A percentile compares a stretch with the other conserved stretches of the same genome.
Evolutionary conservation across 345 rosid genomes (phyloP).

Genomic region (Arabis alpina): DNA sequence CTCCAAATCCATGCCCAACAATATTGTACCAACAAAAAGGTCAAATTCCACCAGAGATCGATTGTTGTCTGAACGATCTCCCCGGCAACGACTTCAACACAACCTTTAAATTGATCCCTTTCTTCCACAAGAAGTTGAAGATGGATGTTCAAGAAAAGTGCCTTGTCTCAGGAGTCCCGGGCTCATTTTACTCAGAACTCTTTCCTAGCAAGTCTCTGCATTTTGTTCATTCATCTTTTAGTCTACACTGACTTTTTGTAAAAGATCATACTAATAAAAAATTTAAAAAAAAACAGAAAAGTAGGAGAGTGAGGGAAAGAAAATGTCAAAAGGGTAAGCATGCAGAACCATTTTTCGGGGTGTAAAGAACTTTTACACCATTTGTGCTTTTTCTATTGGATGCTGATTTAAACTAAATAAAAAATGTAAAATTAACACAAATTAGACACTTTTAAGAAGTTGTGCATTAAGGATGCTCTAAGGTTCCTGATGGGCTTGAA

Average conservation of each 20-base stretch:
- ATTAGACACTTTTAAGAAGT: too few species aligned
- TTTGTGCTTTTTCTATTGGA: too few species aligned
- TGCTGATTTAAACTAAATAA: too few species aligned
- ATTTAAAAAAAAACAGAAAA: too few species aligned
- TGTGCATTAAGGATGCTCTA: too few species aligned
- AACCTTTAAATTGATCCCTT: constrained; percentile 18
- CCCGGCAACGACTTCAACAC: constrained; percentile 50
- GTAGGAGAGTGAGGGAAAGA: too few species aligned
- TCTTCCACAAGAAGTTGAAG: neutral
- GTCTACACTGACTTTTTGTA: neutral
- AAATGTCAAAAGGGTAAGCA: too few species aligned
- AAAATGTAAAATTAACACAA: too few species aligned
- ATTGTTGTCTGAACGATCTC: constrained; percentile 50
- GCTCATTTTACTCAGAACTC: constrained; percentile 41
- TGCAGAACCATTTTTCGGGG: too few species aligned
- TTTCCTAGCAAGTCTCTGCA: neutral
- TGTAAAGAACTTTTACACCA: too few species aligned
- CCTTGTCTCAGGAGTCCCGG: constrained; percentile 46
- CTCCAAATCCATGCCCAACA: too few species aligned
- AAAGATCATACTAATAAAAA: too few species aligned
- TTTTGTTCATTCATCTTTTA: neutral
- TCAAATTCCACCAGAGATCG: constrained; percentile 27
- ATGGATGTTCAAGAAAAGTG: constrained; percentile 16
- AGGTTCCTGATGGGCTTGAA: neutral
- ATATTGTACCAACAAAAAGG: neutral